These are phyloP conservation scores for Centella asiatica DNA, from an alignment of 129 eudicot species.

Conservation along the genomic window DNA sequence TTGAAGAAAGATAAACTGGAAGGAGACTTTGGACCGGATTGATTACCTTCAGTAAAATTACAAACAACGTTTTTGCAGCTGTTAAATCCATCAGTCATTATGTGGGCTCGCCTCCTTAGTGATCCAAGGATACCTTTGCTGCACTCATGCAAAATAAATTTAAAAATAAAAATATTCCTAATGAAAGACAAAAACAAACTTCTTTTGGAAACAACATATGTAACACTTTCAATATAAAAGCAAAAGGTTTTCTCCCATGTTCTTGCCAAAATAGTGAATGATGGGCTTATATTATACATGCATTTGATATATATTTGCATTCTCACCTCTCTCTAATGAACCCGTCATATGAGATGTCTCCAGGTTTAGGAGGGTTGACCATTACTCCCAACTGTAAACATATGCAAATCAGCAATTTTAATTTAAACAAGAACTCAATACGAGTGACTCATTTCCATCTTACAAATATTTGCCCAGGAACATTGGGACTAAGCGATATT, in stretches of 20 bases:
- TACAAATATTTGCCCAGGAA: constrained; percentile 87
- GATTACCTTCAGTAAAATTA: constrained; percentile 90
- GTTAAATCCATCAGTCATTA: constrained; percentile 97
- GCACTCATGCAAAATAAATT: constrained; percentile 21
- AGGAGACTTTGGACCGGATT: not conserved
- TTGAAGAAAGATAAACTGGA: not conserved
- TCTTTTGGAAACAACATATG: not conserved
- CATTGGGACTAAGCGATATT: constrained; percentile 86
- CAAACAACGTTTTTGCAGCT: constrained; percentile 94
- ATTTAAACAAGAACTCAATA: not conserved
- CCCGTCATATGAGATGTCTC: constrained; percentile 76
- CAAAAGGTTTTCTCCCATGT: not conserved
- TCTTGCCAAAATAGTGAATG: not conserved
- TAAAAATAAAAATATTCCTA: not conserved
- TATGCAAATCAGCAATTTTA: not conserved
- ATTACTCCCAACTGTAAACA: constrained; percentile 63
- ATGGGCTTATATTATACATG: not conserved
- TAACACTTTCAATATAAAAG: not conserved
- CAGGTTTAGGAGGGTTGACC: constrained; percentile 94
- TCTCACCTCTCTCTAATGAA: constrained; percentile 75
- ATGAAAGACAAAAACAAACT: too few species aligned
- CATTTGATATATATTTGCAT: constrained; percentile 1
- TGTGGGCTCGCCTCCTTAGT: constrained; percentile 76
- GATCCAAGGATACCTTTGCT: constrained; percentile 92
- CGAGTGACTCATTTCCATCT: constrained; percentile 19